Base-by-base conservation (phyloP, 108 stramenopile species). In the Craspedostauros australis region DNA sequence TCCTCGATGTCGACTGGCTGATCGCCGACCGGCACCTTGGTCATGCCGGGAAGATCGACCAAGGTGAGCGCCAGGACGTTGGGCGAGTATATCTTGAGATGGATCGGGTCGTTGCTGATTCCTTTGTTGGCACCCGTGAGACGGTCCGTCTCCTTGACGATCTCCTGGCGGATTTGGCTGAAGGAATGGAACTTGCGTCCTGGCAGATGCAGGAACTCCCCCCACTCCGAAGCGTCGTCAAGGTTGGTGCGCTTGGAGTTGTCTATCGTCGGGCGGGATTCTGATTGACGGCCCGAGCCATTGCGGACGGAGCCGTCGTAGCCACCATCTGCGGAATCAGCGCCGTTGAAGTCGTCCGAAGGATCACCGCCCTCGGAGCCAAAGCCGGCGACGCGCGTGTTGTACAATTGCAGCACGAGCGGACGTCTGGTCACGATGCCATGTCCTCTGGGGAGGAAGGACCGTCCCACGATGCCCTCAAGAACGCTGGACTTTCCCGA, bases 391-490 rank as follows among this genome's bases (percentile, higher is more conserved):
- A 46, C 47, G 11, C 70, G 47, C 30, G 85, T 86, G 60, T 93
- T 86, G 51, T 68, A 91, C 31, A 95, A 61, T 60, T 97, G 96
- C 21, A 99, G 64, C 39, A 98, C 68, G 0, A 98, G 60, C 7
- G 98, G 98, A 6, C 98, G 68, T 1, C 98, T 86, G 8, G 98
- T 99, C 1, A 98, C 97, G 54, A 99, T 96, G 29, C 98, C 98
- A 14, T 91, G 82, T 22, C 97, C 97, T 36, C 98, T 84, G 14
- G 98, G 98, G 40, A 99, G 74, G 59, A 99, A 99, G 53, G 73
- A 76, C 6, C 86, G 70, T 18, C 94, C 94, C 2, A 94, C 96
- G 24, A 99, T 75, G 37, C 86, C 87, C 61, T 99, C 98, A 27
- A 99, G 72, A 20, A 99, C 98, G 57, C 82, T 86, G 29, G 90